These are phyloP conservation scores for Planoprotostelium fungivorum DNA, from an alignment of 78 protist genomes.

Conservation along the genomic window DNA sequence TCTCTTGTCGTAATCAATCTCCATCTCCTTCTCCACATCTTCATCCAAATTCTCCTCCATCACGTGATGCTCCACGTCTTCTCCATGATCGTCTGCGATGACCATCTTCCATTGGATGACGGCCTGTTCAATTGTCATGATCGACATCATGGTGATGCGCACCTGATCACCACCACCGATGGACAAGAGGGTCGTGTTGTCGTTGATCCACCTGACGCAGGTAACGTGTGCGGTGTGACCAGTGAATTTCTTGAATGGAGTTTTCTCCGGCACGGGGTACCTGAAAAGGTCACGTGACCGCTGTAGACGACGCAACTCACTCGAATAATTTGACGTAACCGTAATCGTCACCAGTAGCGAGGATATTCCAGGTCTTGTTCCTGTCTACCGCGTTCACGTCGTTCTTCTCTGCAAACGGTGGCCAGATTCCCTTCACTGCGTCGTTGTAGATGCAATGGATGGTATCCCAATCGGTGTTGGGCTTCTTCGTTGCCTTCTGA, in stretches of 20 bases:
- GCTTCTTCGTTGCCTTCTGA: background rate
- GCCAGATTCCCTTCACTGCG: conserved; percentile 14
- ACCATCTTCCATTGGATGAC: background rate
- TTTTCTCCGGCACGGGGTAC: conserved; percentile 25
- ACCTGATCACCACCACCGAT: conserved; percentile 46
- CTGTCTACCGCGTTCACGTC: conserved; percentile 20
- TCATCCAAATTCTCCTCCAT: background rate
- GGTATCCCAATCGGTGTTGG: background rate
- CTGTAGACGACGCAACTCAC: background rate
- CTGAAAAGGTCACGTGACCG: background rate
- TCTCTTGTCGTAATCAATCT: background rate
- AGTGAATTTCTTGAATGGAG: background rate
- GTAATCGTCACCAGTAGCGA: conserved; percentile 61
- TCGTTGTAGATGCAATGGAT: background rate
- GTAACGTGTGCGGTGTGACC: conserved; percentile 62
- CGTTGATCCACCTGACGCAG: conserved; percentile 1
- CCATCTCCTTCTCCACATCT: background rate
- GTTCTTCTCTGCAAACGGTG: background rate
- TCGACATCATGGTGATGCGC: conserved; percentile 3
- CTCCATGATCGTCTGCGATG: background rate
- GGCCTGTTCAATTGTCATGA: conserved; percentile 33
- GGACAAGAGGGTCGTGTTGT: conserved; percentile 21
- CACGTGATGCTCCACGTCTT: background rate
- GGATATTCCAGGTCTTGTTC: background rate
- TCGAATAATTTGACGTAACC: conserved; percentile 52